A percentile compares a stretch with the other conserved stretches of the same genome.
Conservation (phyloP, 441 rosid species). For the Adansonia gregorii region DNA sequence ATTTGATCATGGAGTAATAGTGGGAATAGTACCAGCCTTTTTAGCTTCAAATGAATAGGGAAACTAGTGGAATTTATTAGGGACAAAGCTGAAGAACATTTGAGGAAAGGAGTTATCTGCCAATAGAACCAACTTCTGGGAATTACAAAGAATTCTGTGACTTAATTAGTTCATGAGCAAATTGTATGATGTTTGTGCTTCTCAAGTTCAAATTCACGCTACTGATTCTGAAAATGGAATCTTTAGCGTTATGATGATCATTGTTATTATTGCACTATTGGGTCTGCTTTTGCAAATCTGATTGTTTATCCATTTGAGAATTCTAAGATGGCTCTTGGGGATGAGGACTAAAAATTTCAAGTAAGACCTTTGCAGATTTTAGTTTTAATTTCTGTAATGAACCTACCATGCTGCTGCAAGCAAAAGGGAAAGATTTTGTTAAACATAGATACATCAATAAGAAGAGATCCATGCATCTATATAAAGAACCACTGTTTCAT, state of each 20-base stretch:
- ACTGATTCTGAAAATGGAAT: background rate
- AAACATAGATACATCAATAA: background rate
- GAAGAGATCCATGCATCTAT: background rate
- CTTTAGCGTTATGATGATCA: background rate
- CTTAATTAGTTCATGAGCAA: background rate
- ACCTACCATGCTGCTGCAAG: background rate
- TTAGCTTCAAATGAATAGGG: background rate
- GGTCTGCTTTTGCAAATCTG: background rate
- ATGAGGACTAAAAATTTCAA: background rate
- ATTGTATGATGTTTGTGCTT: background rate
- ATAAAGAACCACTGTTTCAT: slow-evolving; percentile 1
- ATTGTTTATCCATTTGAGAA: background rate
- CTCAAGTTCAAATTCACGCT: slow-evolving; percentile 3
- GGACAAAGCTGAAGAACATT: background rate
- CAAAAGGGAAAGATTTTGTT: background rate
- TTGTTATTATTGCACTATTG: background rate
- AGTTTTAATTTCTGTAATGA: background rate
- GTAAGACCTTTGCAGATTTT: background rate
- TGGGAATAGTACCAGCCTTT: background rate
- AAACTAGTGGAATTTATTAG: background rate
- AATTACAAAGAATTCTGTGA: background rate
- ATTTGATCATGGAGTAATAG: background rate
- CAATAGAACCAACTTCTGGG: background rate
- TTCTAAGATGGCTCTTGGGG: background rate
- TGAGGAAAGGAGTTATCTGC: background rate